Percentiles rank a stretch among this genome's conserved stretches.
Conservation (phyloP, 1,284 basidiomycete genomes). For the Fomitiporia mediterranea region DNA sequence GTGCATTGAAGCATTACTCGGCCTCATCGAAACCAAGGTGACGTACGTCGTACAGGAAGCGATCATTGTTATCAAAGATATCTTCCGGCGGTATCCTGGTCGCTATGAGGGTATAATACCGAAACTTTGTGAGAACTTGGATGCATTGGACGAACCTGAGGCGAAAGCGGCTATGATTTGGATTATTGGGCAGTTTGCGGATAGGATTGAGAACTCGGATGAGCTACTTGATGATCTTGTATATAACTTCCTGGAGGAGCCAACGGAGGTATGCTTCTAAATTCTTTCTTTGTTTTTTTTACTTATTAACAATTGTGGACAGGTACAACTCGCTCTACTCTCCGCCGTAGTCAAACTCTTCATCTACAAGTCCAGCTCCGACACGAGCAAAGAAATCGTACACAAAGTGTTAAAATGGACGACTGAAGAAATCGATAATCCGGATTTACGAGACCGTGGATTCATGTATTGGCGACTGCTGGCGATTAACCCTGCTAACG, state of each 20-base stretch:
- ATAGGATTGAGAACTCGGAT: constrained; percentile 94
- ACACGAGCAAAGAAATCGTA: constrained; percentile 85
- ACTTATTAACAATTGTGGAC: not conserved
- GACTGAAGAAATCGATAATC: constrained; percentile 96
- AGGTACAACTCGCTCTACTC: constrained; percentile 95
- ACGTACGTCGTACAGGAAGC: constrained; percentile 98
- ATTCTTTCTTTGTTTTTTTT: not conserved
- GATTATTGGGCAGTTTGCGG: constrained; percentile 97
- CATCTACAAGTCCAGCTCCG: constrained; percentile 84
- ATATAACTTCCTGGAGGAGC: constrained; percentile 90
- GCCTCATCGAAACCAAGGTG: constrained; percentile 90
- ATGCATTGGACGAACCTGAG: constrained; percentile 91
- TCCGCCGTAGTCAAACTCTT: constrained; percentile 97
- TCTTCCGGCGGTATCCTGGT: constrained; percentile 96
- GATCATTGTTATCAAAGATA: constrained; percentile 96
- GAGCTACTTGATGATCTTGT: constrained; percentile 92
- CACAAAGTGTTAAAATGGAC: constrained; percentile 96
- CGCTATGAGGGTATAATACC: constrained; percentile 96
- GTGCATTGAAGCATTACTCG: constrained; percentile 85
- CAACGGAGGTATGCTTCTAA: constrained; percentile 74
- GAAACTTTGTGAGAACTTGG: constrained; percentile 87
- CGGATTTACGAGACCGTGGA: constrained; percentile 93
- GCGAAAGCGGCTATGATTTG: constrained; percentile 97
- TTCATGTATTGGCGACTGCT: constrained; percentile 99
- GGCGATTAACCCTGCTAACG: constrained; percentile 87